A percentile compares a stretch with the other conserved stretches of the same genome.
These are phyloP conservation scores for Aureobasidium sp. DNA, from an alignment of 2,329 filamentous ascomycete species.

Conservation along the genomic window DNA sequence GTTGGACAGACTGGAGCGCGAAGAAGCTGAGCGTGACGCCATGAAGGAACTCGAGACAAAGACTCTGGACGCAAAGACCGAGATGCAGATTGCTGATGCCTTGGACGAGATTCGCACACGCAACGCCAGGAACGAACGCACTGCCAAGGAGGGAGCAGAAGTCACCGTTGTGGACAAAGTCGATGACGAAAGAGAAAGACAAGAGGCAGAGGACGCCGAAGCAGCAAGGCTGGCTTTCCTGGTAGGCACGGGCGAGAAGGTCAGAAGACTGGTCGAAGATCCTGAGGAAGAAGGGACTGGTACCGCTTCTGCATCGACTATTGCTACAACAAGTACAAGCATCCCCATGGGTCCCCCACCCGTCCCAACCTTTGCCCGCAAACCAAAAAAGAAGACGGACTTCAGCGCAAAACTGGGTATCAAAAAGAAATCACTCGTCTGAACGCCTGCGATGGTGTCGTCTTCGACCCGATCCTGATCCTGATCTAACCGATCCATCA, in stretches of 20 bases:
- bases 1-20: slow-evolving; percentile 71
- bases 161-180: slow-evolving; percentile 50
- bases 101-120: slow-evolving; percentile 87
- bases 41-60: slow-evolving; percentile 96
- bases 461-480: not conserved
- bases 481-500: not conserved
- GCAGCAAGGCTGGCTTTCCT: slow-evolving; percentile 71
- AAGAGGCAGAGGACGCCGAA: slow-evolving; percentile 77
- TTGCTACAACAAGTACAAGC: slow-evolving; percentile 17
- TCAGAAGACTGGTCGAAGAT: slow-evolving; percentile 46
- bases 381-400: slow-evolving; percentile 82
- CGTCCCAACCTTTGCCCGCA: slow-evolving; percentile 63
- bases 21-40: slow-evolving; percentile 74
- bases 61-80: slow-evolving; percentile 81
- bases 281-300: slow-evolving; percentile 30
- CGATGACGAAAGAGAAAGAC: slow-evolving; percentile 51
- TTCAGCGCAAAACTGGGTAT: slow-evolving; percentile 67
- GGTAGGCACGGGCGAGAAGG: slow-evolving; percentile 48
- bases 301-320: slow-evolving; percentile 1
- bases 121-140: slow-evolving; percentile 79
- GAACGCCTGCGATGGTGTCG: not conserved
- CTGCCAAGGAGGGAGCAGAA: slow-evolving; percentile 54
- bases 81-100: slow-evolving; percentile 95
- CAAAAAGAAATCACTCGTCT: slow-evolving; percentile 59
- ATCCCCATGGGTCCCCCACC: slow-evolving; percentile 34